These are phyloP conservation scores for Tetracladium maxilliforme DNA, from an alignment of 2,329 filamentous ascomycete species.

Conservation along the genomic window DNA sequence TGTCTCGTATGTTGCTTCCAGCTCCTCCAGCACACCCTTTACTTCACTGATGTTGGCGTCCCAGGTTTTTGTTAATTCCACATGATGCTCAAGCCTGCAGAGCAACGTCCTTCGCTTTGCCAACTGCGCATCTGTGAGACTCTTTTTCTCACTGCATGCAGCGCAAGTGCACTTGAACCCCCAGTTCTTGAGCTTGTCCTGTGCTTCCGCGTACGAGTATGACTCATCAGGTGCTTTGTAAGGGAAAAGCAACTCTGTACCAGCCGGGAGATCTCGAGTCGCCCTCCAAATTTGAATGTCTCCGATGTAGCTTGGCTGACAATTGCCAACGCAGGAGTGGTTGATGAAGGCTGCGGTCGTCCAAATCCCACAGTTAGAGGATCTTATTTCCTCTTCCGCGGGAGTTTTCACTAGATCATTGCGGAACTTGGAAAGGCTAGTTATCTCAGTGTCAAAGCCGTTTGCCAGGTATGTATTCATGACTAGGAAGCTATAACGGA, in stretches of 20 bases:
- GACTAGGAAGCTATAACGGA: conserved; percentile 24
- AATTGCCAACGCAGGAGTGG: conserved; percentile 33
- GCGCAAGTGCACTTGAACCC: conserved; percentile 25
- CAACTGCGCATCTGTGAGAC: too few species aligned
- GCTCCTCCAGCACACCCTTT: too few species aligned
- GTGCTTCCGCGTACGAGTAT: conserved; percentile 13
- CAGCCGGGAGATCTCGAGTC: conserved; percentile 20
- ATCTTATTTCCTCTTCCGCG: conserved; percentile 1
- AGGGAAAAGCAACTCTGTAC: conserved; percentile 27
- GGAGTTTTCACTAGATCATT: too few species aligned
- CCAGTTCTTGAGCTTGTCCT: conserved; percentile 18
- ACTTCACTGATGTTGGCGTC: too few species aligned
- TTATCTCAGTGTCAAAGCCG: conserved; percentile 22
- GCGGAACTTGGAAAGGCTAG: too few species aligned
- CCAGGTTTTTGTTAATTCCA: too few species aligned
- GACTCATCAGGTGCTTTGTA: conserved; percentile 16
- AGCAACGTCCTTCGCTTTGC: too few species aligned
- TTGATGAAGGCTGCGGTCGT: conserved; percentile 31
- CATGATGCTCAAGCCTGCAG: too few species aligned
- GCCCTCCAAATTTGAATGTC: conserved; percentile 37
- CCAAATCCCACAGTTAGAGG: conserved; percentile 28
- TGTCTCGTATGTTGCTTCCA: too few species aligned
- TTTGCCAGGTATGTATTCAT: conserved; percentile 26
- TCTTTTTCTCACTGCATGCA: conserved; percentile 15
- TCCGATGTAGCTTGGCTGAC: conserved; percentile 31